Percentiles rank a stretch among this genome's conserved stretches.
These are phyloP conservation scores for Ramularia endophylla DNA, from an alignment of 2,329 filamentous ascomycete genomes.

Conservation along the genomic window DNA sequence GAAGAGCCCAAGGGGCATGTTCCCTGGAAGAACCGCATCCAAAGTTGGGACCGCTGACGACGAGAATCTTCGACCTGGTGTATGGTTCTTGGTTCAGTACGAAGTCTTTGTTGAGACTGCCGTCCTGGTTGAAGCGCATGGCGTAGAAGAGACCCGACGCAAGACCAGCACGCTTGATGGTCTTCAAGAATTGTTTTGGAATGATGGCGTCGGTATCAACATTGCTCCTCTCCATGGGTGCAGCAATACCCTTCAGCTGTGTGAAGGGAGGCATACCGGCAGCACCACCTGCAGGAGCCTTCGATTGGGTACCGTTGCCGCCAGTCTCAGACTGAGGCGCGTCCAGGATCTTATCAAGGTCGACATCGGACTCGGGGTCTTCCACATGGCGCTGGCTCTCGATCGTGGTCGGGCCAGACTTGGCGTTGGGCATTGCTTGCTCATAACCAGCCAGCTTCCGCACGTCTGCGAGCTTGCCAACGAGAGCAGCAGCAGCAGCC, in stretches of 20 bases:
- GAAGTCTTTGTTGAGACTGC: constrained; percentile 71
- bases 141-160: constrained; percentile 81
- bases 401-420: constrained; percentile 51
- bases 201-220: constrained; percentile 99
- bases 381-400: constrained; percentile 50
- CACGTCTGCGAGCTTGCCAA: constrained; percentile 87
- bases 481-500: constrained; percentile 85
- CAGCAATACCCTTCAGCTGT: constrained; percentile 77
- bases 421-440: constrained; percentile 31
- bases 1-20: constrained; percentile 93
- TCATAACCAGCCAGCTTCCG: constrained; percentile 64
- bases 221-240: constrained; percentile 80
- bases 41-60: constrained; percentile 89
- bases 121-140: constrained; percentile 65
- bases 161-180: constrained; percentile 94
- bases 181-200: constrained; percentile 98
- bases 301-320: constrained; percentile 54
- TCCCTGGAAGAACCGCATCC: constrained; percentile 90
- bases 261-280: constrained; percentile 78
- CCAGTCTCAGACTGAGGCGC: constrained; percentile 55
- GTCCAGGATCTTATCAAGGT: constrained; percentile 59
- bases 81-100: constrained; percentile 88
- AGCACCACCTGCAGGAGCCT: constrained; percentile 41
- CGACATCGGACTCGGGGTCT: constrained; percentile 55
- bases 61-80: constrained; percentile 77